Evolutionary conservation across 805 yeast genomes (phyloP), one percentile per base, ranked within the genome.

Genomic region (Pichia nakasei): DNA sequence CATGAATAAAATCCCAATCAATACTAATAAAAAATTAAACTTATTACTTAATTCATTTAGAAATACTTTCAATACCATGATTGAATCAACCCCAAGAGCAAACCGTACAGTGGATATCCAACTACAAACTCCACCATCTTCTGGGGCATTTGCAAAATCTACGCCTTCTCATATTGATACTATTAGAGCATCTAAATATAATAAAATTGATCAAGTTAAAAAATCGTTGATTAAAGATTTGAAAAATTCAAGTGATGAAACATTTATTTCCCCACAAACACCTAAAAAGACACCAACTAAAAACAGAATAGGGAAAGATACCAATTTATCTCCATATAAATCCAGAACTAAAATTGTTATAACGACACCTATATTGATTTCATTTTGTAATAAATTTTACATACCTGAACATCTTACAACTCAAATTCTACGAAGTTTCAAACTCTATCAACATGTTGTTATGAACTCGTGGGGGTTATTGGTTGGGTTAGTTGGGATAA

Each of bases 391-490:
- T 57, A 70, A 72, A 49, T 82, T 82, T 55, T 76, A 78, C 55
- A 64, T 83, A 21, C 85, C 85, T 0, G 63, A 69, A 19, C 67
- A 69, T 0, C 63, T 73, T 2, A 76, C 85, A 0, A 64, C 67
- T 22, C 60, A 65, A 31, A 66, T 83, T 38, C 47, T 80, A 9
- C 70, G 69, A 35, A 71, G 78, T 1, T 82, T 72, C 50, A 61
- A 68, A 34, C 59, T 66, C 4, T 75, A 76, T 53, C 68, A 71
- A 38, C 68, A 70, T 37, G 75, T 76, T 49, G 71, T 80, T 34
- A 72, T 72, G 31, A 77, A 74, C 46, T 81, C 80, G 34, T 82
- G 88, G 87, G 76, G 78, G 8, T 58, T 83, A 20, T 74, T 82
- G 3, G 79, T 85, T 56, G 89, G 89, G 0, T 56, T 83, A 48